Evolutionary conservation across 192 early-diverging fungal species (phyloP), one percentile per base, ranked within the genome.

Genomic region (Coemansia sp.): DNA sequence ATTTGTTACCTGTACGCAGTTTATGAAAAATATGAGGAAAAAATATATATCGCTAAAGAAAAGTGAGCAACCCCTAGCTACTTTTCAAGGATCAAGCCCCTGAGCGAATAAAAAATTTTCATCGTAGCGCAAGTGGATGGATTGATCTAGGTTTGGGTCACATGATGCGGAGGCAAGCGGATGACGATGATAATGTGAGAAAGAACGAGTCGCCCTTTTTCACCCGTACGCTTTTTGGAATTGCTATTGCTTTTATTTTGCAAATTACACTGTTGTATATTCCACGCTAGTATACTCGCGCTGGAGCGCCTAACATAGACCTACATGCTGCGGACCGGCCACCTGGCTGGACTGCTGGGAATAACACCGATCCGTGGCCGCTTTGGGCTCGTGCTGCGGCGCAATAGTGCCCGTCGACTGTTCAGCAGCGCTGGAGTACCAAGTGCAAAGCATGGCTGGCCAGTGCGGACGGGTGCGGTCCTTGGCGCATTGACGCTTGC

Each of bases 291-390:
- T 10, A 24, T 16, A 4, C n/a, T 53, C 24, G 22, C 50, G 27
- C 24, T 29, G 50, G 24, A 29, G 50, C 50, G 50, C 50, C 2
- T 30, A 30, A 30, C 50, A 47, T 47, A 47, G 11, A 7, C 13
- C 30, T 56, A 32, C 29, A 56, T 56, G 53, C 53, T 56, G 53
- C 53, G 53, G 53, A 56, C 53, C 12, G 53, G 53, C 53, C 29
- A 29, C 15, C 53, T 56, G 53, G 53, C 53, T 56, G 53, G 53
- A 4, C 29, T 56, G 53, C 27, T 56, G 53, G 30, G 53, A 16
- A 7, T 16, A 34, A 30, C 53, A 16, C 53, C 53, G 53, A 29
- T 55, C 53, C 53, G 53, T 16, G 53, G 53, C 7, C 53, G 53
- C 53, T 6, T 55, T n/a, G 53, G 30, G 15, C 53, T 32, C 4